Conservation (phyloP, 2,329 filamentous ascomycete species). For the Sordariomycetes sp. region DNA sequence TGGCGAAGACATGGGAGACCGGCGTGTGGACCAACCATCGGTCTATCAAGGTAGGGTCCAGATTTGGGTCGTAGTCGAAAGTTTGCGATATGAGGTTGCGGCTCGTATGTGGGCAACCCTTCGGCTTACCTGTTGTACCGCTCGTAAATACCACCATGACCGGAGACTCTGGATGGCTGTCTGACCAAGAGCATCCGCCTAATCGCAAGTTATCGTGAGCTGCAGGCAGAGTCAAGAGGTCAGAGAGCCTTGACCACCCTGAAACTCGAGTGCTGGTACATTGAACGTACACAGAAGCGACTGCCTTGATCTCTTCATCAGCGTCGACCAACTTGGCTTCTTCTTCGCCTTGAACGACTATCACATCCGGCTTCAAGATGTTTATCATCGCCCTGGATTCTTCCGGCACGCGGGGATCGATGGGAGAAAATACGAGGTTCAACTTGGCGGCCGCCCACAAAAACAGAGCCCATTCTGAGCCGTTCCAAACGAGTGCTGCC, state of each 20-base stretch:
- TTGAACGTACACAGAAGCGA: constrained; percentile 10
- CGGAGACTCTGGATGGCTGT: no score
- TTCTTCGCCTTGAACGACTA: constrained; percentile 20
- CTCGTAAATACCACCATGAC: constrained; percentile 43
- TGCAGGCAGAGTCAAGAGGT: no score
- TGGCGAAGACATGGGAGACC: constrained; percentile 26
- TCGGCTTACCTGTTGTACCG: constrained; percentile 37
- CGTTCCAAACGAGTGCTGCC: constrained; percentile 22
- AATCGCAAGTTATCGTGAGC: no score
- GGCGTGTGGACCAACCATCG: constrained; percentile 28
- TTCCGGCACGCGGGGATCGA: constrained; percentile 17
- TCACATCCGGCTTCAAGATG: constrained; percentile 14
- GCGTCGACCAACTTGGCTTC: background rate
- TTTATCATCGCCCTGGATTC: constrained; percentile 14
- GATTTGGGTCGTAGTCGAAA: constrained; percentile 24
- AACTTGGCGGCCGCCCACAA: constrained; percentile 26
- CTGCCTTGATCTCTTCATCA: background rate
- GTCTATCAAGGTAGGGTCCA: constrained; percentile 15
- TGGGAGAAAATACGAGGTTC: constrained; percentile 21
- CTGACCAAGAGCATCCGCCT: no score
- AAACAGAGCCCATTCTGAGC: constrained; percentile 26
- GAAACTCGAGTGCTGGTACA: no score
- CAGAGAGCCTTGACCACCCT: no score
- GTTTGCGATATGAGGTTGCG: constrained; percentile 27
- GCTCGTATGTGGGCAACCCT: constrained; percentile 32